Percentiles rank a stretch among this genome's conserved stretches.
Conservation (phyloP, 805 yeast genomes). For the Yamadazyma philogaea region DNA sequence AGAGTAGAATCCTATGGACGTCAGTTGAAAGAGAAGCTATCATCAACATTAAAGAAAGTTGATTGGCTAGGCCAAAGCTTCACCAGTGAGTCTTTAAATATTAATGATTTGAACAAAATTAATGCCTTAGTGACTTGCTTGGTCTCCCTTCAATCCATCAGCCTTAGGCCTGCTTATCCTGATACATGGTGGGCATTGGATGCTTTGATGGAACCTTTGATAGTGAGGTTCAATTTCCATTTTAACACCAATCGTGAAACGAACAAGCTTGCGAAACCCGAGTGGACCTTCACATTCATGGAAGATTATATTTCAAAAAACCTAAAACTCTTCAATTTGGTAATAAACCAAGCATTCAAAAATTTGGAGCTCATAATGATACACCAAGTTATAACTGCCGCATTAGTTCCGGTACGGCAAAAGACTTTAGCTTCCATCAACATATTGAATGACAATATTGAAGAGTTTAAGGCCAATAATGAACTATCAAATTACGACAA, state of each 20-base stretch:
- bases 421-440: slow-evolving; percentile 35
- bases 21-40: slow-evolving; percentile 15
- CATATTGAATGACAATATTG: slow-evolving; percentile 23
- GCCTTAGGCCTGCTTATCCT: slow-evolving; percentile 27
- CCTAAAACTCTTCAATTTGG: slow-evolving; percentile 35
- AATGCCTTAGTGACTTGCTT: slow-evolving; percentile 16
- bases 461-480: slow-evolving; percentile 9
- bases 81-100: slow-evolving; percentile 1
- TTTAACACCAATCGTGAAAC: slow-evolving; percentile 58
- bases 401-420: slow-evolving; percentile 44
- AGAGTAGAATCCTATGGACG: slow-evolving; percentile 8
- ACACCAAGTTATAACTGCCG: slow-evolving; percentile 42
- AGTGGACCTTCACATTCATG: slow-evolving; percentile 59
- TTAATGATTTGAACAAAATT: slow-evolving; percentile 5
- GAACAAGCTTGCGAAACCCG: slow-evolving; percentile 64
- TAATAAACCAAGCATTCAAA: slow-evolving; percentile 34
- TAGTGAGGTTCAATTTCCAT: slow-evolving; percentile 55
- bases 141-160: slow-evolving; percentile 31
- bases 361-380: slow-evolving; percentile 25
- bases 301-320: slow-evolving; percentile 42
- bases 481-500: slow-evolving; percentile 24
- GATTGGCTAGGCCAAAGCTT: slow-evolving; percentile 24
- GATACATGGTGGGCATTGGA: slow-evolving; percentile 51
- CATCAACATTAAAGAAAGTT: slow-evolving; percentile 13
- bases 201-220: slow-evolving; percentile 43